Evolutionary conservation across 2,329 filamentous ascomycete genomes (phyloP).

Genomic region (Phyllosticta citrichinensis): DNA sequence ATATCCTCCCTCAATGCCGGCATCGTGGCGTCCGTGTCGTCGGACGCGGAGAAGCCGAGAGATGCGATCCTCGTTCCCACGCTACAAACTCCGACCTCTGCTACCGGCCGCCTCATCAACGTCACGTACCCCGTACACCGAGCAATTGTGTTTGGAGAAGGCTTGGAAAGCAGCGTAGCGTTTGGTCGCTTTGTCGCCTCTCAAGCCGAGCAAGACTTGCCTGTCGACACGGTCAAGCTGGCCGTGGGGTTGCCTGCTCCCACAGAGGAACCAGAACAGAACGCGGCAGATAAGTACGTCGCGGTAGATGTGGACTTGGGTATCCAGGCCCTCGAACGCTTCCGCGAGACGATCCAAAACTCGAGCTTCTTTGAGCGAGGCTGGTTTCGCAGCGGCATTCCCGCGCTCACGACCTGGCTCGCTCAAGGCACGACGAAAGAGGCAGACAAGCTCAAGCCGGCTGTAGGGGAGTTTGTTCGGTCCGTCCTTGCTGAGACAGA

Average conservation of each 20-base stretch:
- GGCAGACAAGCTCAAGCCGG: slow-evolving; percentile 47
- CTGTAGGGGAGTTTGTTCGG: slow-evolving; percentile 54
- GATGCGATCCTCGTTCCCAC: slow-evolving; percentile 65
- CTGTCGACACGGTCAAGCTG: slow-evolving; percentile 38
- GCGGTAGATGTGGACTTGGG: slow-evolving; percentile 56
- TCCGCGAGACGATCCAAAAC: slow-evolving; percentile 60
- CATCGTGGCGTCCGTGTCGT: slow-evolving; percentile 20
- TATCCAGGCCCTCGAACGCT: slow-evolving; percentile 51
- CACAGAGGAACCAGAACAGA: slow-evolving; percentile 24
- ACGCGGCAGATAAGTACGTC: slow-evolving; percentile 14
- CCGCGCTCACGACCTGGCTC: slow-evolving; percentile 57
- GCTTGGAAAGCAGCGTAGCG: slow-evolving; percentile 56
- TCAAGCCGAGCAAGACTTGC: slow-evolving; percentile 25
- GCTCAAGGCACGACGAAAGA: slow-evolving; percentile 21
- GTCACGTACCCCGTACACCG: slow-evolving; percentile 78
- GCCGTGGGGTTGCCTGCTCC: slow-evolving; percentile 48
- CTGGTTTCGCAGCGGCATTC: slow-evolving; percentile 65
- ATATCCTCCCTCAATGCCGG: slow-evolving; percentile 44
- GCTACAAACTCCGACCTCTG: slow-evolving; percentile 58
- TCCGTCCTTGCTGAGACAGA: slow-evolving; percentile 53
- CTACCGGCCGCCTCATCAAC: slow-evolving; percentile 53
- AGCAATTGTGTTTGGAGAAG: slow-evolving; percentile 63
- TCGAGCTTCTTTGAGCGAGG: slow-evolving; percentile 61
- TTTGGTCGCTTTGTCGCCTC: slow-evolving; percentile 32
- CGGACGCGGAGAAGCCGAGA: slow-evolving; percentile 35